phyloP scores from a whole-genome alignment of 129 eudicot genomes.

The carrot (Daucus carota) region DH1_v3.0 NC_030383.2:57765501-57766000 shows the following conservation, averaged over 20 bases:
- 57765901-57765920: slow-evolving; percentile 86
- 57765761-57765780: slow-evolving; percentile 50
- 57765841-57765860: background rate
- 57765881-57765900: slow-evolving; percentile 97
- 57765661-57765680: background rate
- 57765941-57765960: slow-evolving; percentile 43
- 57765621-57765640: background rate
- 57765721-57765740: slow-evolving; percentile 93
- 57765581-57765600: background rate
- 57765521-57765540: background rate
- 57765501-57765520: background rate
- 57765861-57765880: slow-evolving; percentile 72
- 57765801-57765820: background rate
- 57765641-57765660: background rate
- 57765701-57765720: slow-evolving; percentile 95
- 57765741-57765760: slow-evolving; percentile 95
- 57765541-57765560: background rate
- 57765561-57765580: background rate
- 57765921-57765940: slow-evolving; percentile 80
- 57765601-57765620: background rate
- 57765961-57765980: slow-evolving; percentile 4
- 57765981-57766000: background rate
- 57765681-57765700: slow-evolving; percentile 51
- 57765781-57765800: slow-evolving; percentile 9
- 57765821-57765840: background rate